These are phyloP conservation scores for Aspergillus carlsbadensis DNA, from an alignment of 495 filamentous ascomycete species.

Conservation along the genomic window DNA sequence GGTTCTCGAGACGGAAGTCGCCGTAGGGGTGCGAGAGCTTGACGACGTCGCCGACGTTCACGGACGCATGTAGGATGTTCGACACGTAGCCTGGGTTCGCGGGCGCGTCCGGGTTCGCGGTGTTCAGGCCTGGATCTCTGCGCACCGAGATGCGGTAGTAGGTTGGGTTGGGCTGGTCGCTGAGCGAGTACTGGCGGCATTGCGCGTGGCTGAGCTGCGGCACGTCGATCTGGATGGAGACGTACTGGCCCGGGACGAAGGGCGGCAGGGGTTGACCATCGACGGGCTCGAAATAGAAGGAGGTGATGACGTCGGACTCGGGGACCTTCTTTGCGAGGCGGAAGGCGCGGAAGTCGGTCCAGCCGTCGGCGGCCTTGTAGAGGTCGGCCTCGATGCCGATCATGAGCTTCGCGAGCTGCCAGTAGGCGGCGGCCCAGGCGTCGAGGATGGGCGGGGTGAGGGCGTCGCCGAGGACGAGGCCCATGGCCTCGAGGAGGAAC, in stretches of 20 bases:
- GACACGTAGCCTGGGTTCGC: constrained; percentile 64
- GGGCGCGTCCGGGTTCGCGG: constrained; percentile 38
- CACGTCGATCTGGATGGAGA: constrained; percentile 58
- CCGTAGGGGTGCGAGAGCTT: constrained; percentile 67
- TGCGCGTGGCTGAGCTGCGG: constrained; percentile 59
- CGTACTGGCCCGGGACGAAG: constrained; percentile 69
- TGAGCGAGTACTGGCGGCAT: constrained; percentile 72
- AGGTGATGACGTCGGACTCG: constrained; percentile 65
- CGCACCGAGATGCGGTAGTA: constrained; percentile 74
- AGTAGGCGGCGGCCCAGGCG: constrained; percentile 72
- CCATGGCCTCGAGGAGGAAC: constrained; percentile 67
- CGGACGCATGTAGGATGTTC: constrained; percentile 64
- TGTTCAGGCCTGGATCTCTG: constrained; percentile 54
- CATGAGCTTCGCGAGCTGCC: constrained; percentile 67
- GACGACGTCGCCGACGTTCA: constrained; percentile 57
- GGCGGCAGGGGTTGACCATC: constrained; percentile 58
- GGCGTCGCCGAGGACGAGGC: constrained; percentile 63
- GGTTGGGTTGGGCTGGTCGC: constrained; percentile 54
- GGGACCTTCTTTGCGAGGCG: constrained; percentile 58
- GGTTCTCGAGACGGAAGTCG: constrained; percentile 63
- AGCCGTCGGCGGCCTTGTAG: constrained; percentile 54
- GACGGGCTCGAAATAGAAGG: constrained; percentile 68
- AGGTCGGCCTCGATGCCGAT: constrained; percentile 62
- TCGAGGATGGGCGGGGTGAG: constrained; percentile 64
- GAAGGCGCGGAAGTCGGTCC: constrained; percentile 68